Evolutionary conservation across 2,329 filamentous ascomycete genomes (phyloP), one percentile per base, ranked within the genome.

Genomic region (Penicillium corylophilum): DNA sequence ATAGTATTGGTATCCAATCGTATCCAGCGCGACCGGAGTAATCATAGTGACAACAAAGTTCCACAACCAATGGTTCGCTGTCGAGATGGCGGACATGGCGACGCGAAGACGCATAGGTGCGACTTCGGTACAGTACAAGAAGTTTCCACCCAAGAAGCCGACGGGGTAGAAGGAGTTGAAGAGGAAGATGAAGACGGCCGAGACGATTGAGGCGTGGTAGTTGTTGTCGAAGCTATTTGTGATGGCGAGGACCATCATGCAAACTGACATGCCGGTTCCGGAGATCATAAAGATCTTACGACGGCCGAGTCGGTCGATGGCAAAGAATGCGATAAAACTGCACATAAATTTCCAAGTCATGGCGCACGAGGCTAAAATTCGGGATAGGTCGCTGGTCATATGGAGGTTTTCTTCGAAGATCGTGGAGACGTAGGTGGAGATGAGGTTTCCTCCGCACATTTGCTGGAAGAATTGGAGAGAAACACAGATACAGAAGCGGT

Each of bases 321-420:
- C 75, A 60, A 79, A 74, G 64, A 81, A 77, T 42, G 77, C 73
- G 28, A 79, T 65, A 63, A 79, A 76, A 15, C 76, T 78, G 35
- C 76, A 78, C 18, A 81, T 55, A 62, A 82, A 81, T 63, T 83
- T 82, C 75, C 78, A 83, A 9, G 81, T 82, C 44, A 82, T 70
- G 12, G 79, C 78, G 22, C 77, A 79, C 3, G 69, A 77, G 5
- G 77, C 72, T 9, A 80, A 69, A 31, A 77, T 63, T 16, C 57
- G 59, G 9, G 62, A 64, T 15, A 61, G 47, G 24, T 61, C 59
- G 16, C 57, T 60, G 18, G 15, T n/a, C 59, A 61, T 60, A 18
- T 58, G n/a, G 3, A 61, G 56, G 12, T 62, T 59, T 13, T 59
- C 54, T 48, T 59, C 47, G 49, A 62, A 61, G 41, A 62, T 61